Base-by-base conservation (phyloP, 352 stramenopile genomes). In the Globisporangium sylvaticum region DNA sequence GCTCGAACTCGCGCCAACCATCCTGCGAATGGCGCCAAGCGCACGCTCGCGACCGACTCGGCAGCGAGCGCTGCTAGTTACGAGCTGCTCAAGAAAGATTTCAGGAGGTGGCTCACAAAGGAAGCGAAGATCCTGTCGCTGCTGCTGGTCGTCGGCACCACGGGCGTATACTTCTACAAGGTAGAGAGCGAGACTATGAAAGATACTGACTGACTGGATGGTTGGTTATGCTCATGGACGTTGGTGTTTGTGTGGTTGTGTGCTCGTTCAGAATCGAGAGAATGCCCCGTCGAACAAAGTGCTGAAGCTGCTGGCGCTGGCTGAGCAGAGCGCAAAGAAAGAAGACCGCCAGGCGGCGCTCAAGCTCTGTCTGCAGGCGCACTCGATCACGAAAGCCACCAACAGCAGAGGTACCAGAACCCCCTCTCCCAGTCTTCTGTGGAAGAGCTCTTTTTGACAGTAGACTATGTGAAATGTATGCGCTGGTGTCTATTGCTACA, bases 81-180 rank as follows among this genome's bases (percentile, higher is more conserved):
- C 37, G 83, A 86, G 64, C 58, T 74, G 5, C 65, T 94, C 3
- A 89, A 88, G 74, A 60, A 56, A 7, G 81, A 94, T 32, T 94
- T 94, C 53, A 75, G 74, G 27, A 80, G 72, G 27, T 91, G 84
- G 81, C 29, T 88, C 31, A 68, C 76, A 29, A 78, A 80, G 32
- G 86, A 94, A 61, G 68, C 76, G 15, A 60, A 65, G 39, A 27
- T 94, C 31, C 61, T 94, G 25, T 58, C 68, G 10, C 64, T 72
- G 1, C 72, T 94, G 67, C 60, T 87, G 50, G 64, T 74, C 31
- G 64, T 75, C 18, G 86, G 86, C 58, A 71, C 73, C 48, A 69
- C 71, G 12, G 86, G 82, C 24, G 73, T 94, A 0, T 81, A 89
- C 15, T 81, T 90, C 52, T 94, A 92, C 57, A 76, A 88, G 71